Conservation (phyloP, 768 basidiomycete species). For the Psilocybe subaeruginosa region DNA sequence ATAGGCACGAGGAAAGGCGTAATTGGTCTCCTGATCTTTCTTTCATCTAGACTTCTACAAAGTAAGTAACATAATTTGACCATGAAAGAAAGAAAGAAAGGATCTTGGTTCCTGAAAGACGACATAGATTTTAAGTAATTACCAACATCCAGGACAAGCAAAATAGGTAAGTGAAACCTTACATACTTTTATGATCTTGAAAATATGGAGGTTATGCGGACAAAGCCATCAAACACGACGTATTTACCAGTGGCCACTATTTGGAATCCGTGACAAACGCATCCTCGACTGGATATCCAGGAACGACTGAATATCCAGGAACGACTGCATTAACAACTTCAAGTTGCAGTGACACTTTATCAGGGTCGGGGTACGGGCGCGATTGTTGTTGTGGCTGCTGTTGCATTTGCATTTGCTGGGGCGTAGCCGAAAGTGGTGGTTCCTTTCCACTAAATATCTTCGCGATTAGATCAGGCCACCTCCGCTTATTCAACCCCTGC, state of each 20-base stretch:
- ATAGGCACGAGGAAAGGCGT: background rate
- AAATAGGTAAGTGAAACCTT: background rate
- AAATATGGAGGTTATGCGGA: background rate
- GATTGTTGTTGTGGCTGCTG: background rate
- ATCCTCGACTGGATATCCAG: background rate
- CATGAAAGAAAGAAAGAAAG: background rate
- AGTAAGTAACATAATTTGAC: background rate
- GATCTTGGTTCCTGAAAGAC: background rate
- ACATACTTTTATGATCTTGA: no score
- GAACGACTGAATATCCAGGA: background rate
- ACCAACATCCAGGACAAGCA: background rate
- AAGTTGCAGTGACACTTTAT: background rate
- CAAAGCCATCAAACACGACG: background rate
- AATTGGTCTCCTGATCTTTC: background rate
- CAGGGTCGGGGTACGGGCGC: background rate
- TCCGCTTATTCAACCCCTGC: constrained; percentile 7
- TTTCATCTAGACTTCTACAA: background rate
- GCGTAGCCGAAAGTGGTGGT: background rate
- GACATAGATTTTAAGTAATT: background rate
- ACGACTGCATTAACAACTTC: background rate
- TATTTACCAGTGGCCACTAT: background rate
- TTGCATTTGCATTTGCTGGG: no score
- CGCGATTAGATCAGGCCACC: constrained; percentile 12
- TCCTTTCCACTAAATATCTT: constrained; percentile 2
- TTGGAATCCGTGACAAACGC: background rate